These are phyloP conservation scores for Beauveria brongniartii DNA, from an alignment of 2,329 filamentous ascomycete genomes.

Conservation along the genomic window DNA sequence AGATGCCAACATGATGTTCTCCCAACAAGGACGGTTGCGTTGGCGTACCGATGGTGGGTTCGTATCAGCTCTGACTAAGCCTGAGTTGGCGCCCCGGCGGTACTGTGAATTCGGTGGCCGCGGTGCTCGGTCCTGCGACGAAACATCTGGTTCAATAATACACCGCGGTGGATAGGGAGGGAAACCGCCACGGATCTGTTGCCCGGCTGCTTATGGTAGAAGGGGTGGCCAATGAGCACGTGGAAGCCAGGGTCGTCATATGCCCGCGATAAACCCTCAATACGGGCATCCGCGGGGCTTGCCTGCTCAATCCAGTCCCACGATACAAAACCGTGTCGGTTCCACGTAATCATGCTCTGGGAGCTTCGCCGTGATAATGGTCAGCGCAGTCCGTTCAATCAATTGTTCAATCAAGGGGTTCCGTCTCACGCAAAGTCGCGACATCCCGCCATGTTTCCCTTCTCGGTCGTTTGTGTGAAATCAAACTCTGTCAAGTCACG, in stretches of 20 bases:
- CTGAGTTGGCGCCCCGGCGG: background rate
- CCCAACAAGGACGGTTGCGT: too few relatives aligned
- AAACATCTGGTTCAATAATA: background rate
- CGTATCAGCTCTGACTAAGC: too few relatives aligned
- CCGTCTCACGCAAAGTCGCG: background rate
- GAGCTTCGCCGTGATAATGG: background rate
- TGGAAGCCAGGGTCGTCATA: background rate
- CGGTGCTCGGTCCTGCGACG: background rate
- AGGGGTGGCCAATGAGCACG: background rate
- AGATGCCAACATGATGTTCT: too few relatives aligned
- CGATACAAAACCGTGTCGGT: background rate
- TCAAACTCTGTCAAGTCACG: background rate
- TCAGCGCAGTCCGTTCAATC: background rate
- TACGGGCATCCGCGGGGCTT: background rate
- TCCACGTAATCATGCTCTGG: background rate
- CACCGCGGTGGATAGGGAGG: background rate
- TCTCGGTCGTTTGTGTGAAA: background rate
- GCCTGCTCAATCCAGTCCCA: background rate
- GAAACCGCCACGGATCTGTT: background rate
- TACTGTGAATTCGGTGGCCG: background rate
- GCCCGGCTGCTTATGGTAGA: background rate
- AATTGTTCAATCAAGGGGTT: background rate
- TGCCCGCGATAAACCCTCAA: background rate
- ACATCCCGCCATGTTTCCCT: background rate
- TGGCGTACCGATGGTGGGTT: too few relatives aligned